Conservation (phyloP, 192 early-diverging fungal genomes). For the Backusella sp. region DNA sequence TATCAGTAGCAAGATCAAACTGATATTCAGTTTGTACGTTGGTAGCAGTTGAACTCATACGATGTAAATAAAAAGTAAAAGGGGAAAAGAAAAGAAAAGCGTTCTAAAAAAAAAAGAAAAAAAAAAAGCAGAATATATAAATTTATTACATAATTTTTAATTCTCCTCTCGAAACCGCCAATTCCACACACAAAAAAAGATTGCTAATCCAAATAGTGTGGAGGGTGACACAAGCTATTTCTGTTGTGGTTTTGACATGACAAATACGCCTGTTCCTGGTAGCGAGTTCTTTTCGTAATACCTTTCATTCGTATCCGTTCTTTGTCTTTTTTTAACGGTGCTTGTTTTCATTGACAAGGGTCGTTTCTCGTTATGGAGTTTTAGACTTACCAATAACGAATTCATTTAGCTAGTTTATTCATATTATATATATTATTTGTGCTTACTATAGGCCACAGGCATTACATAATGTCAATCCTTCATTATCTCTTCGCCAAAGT, state of each 20-base stretch:
- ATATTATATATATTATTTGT: background rate
- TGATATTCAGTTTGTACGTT: conserved; percentile 1
- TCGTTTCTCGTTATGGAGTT: conserved; percentile 34
- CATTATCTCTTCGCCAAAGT: conserved; percentile 82
- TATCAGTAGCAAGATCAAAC: conserved; percentile 22
- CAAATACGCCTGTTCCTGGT: conserved; percentile 9
- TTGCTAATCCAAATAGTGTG: background rate
- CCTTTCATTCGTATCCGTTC: conserved; percentile 12
- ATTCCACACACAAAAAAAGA: background rate
- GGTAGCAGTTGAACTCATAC: background rate
- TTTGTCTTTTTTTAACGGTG: conserved; percentile 33
- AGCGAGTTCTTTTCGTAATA: background rate
- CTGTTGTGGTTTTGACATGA: background rate
- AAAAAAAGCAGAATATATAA: background rate
- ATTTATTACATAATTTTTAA: background rate
- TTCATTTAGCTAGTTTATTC: background rate
- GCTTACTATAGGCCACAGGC: conserved; percentile 57
- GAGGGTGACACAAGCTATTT: background rate
- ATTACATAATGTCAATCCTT: conserved; percentile 53
- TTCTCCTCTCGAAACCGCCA: background rate
- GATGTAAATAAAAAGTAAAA: background rate
- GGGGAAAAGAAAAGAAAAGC: background rate
- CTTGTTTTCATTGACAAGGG: conserved; percentile 38
- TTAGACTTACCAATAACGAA: conserved; percentile 11
- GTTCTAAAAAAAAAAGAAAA: background rate